Percentiles rank a stretch among this genome's conserved stretches.
These are phyloP conservation scores for Leishmania turanica DNA, from an alignment of 208 protist species.

Conservation along the genomic window DNA sequence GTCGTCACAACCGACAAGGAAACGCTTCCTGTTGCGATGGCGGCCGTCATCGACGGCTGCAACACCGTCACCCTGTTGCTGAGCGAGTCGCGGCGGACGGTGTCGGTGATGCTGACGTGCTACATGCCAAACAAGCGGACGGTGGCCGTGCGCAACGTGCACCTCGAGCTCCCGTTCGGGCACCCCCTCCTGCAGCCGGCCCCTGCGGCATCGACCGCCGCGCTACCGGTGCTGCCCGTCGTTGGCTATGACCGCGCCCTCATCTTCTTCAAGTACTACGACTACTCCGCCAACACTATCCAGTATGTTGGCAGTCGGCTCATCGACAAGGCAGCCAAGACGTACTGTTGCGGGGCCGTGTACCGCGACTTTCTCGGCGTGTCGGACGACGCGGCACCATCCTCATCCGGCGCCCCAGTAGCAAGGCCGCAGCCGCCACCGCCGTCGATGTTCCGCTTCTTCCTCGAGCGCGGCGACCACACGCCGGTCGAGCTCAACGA, in stretches of 20 bases:
- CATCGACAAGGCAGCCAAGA: conserved; percentile 43
- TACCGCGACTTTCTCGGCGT: conserved; percentile 42
- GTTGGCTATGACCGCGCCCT: conserved; percentile 46
- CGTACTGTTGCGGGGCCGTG: conserved; percentile 42
- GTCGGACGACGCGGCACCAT: not conserved
- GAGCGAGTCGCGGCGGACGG: conserved; percentile 16
- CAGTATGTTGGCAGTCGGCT: conserved; percentile 62
- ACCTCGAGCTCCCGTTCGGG: conserved; percentile 30
- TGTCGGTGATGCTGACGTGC: conserved; percentile 19
- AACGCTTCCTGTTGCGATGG: conserved; percentile 19
- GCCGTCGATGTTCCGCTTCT: conserved; percentile 37
- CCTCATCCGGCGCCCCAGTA: not conserved
- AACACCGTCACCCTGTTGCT: conserved; percentile 24
- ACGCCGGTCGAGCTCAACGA: conserved; percentile 33
- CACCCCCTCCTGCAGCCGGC: conserved; percentile 14
- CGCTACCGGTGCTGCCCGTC: conserved; percentile 28
- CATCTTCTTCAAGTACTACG: conserved; percentile 84
- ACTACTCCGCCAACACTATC: conserved; percentile 53
- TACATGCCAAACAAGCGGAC: conserved; percentile 13
- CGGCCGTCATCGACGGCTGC: conserved; percentile 14
- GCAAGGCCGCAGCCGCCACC: conserved; percentile 2
- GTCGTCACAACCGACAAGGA: conserved; percentile 21
- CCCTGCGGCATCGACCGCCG: not conserved
- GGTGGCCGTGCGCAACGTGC: conserved; percentile 31
- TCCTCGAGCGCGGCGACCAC: conserved; percentile 38